Conservation (phyloP, 148 eudicot species). For the Fagopyrum homotropicum region DNA sequence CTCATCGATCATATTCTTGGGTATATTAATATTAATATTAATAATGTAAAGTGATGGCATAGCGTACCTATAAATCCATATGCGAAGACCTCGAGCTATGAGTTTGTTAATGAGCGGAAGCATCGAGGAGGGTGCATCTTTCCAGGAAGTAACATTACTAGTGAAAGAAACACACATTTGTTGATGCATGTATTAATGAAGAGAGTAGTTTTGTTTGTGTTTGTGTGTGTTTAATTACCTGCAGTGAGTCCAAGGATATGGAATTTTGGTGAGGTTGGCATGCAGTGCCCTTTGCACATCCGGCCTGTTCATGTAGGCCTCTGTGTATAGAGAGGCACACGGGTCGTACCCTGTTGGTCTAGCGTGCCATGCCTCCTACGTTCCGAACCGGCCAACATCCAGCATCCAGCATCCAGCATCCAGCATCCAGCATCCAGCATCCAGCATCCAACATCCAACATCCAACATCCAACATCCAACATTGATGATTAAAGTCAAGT, state of each 20-base stretch:
- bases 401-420: too few relatives aligned
- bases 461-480: too few relatives aligned
- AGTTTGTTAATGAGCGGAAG: slow-evolving; percentile 67
- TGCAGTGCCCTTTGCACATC: slow-evolving; percentile 83
- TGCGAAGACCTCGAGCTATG: slow-evolving; percentile 41
- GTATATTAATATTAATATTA: too few relatives aligned
- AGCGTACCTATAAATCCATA: slow-evolving; percentile 71
- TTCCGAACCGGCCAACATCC: too few relatives aligned
- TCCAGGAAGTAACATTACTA: slow-evolving; percentile 46
- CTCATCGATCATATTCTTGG: background rate
- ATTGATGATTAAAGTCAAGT: too few relatives aligned
- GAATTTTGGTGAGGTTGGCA: slow-evolving; percentile 70
- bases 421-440: too few relatives aligned
- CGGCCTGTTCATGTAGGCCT: slow-evolving; percentile 53
- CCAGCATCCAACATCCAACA: too few relatives aligned
- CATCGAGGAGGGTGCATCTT: slow-evolving; percentile 49
- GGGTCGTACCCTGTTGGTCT: slow-evolving; percentile 77
- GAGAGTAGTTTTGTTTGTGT: background rate
- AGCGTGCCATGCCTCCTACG: slow-evolving; percentile 16
- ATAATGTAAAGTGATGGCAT: too few relatives aligned
- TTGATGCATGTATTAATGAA: too few relatives aligned
- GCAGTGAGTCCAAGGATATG: slow-evolving; percentile 86
- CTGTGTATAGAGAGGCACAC: slow-evolving; percentile 53
- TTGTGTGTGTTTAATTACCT: slow-evolving; percentile 30
- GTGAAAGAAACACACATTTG: slow-evolving; percentile 19